Conservation (phyloP, 2,329 filamentous ascomycete species). For the Fusarium avenaceum region DNA sequence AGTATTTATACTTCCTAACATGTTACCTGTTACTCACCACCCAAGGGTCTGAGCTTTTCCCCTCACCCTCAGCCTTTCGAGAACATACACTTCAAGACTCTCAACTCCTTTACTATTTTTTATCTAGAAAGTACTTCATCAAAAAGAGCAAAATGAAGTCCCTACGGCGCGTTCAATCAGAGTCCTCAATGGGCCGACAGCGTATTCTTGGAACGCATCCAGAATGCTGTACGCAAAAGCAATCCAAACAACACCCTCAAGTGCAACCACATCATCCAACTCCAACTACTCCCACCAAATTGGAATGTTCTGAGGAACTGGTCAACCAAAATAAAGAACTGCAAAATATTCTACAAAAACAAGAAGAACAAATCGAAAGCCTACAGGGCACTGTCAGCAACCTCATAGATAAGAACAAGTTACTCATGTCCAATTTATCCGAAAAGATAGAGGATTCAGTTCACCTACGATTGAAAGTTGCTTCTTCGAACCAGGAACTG, state of each 20-base stretch:
- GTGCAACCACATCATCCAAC: neutral
- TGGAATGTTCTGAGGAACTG: neutral
- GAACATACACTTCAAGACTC: too few species aligned
- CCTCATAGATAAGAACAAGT: neutral
- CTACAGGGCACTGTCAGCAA: conserved; percentile 2
- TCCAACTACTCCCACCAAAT: neutral
- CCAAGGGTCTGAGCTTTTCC: too few species aligned
- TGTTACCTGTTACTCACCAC: neutral
- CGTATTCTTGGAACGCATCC: neutral
- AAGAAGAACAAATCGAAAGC: neutral
- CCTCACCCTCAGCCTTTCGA: too few species aligned
- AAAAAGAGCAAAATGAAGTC: neutral
- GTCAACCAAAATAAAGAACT: neutral
- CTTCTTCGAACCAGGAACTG: neutral
- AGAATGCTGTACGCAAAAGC: neutral
- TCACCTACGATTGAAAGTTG: neutral
- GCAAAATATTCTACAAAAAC: neutral
- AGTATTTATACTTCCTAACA: neutral
- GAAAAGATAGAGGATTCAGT: conserved; percentile 1
- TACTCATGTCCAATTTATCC: neutral
- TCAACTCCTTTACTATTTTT: too few species aligned
- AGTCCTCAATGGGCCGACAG: neutral
- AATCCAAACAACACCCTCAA: neutral
- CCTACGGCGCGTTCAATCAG: conserved; percentile 1
- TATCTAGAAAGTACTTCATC: neutral